A percentile compares a stretch with the other conserved stretches of the same genome.
Evolutionary conservation across 352 stramenopile species (phyloP).

Genomic region (Globisporangium parvum): DNA sequence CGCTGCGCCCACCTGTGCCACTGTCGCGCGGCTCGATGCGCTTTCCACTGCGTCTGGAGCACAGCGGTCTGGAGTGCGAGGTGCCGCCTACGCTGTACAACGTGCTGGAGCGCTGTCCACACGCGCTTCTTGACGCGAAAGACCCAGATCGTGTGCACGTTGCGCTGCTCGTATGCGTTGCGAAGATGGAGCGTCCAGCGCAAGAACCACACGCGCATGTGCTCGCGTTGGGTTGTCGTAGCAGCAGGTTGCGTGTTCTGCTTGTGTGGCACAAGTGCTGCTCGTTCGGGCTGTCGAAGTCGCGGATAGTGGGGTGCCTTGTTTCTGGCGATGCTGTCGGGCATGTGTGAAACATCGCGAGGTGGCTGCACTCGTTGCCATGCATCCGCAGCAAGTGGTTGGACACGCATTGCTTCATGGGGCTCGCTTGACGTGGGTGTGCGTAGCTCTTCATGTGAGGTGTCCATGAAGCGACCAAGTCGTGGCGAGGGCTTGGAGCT

Average conservation of each 20-base stretch:
- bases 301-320: too few species aligned
- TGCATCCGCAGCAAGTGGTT: too few species aligned
- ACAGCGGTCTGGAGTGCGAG: slow-evolving; percentile 2
- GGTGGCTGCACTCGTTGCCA: too few species aligned
- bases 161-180: slow-evolving; percentile 12
- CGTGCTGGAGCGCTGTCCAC: slow-evolving; percentile 14
- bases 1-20: slow-evolving; percentile 7
- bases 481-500: not conserved
- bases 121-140: slow-evolving; percentile 19
- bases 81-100: slow-evolving; percentile 6
- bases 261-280: not conserved
- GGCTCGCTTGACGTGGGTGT: too few species aligned
- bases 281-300: too few species aligned
- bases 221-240: not conserved
- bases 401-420: too few species aligned
- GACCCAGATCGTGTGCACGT: slow-evolving; percentile 6
- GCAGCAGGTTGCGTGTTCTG: not conserved
- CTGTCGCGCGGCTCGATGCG: not conserved
- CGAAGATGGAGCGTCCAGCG: slow-evolving; percentile 24
- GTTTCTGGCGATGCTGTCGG: too few species aligned
- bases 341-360: too few species aligned
- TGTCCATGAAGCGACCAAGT: not conserved
- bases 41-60: slow-evolving; percentile 8
- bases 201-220: slow-evolving; percentile 18
- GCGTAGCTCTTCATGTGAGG: too few species aligned